Evolutionary conservation across 73 alveolate genomes (phyloP).

Genomic region (Paramecium bursaria): DNA sequence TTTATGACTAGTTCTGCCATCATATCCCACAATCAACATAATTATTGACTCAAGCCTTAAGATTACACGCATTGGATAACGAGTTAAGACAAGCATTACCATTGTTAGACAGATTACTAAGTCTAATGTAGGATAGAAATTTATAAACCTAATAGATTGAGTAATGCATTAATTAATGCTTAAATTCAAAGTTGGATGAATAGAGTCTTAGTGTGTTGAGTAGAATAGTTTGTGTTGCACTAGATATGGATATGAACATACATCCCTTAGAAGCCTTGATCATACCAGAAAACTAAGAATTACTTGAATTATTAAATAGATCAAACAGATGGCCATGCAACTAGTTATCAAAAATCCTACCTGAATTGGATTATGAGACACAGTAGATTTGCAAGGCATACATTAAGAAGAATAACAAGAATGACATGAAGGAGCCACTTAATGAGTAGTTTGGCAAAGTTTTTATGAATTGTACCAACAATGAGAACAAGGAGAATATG

Average conservation of each 20-base stretch:
- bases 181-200: constrained; percentile 6
- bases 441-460: constrained; percentile 49
- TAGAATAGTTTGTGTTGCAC: not conserved
- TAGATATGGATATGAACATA: constrained; percentile 5
- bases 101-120: constrained; percentile 2
- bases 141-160: constrained; percentile 13
- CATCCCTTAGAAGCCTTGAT: not conserved
- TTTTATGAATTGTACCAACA: constrained; percentile 40
- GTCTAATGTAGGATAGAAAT: not conserved
- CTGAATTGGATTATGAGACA: not conserved
- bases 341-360: not conserved
- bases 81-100: not conserved
- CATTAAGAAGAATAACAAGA: constrained; percentile 20
- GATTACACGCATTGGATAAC: constrained; percentile 7
- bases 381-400: not conserved
- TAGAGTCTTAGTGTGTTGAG: not conserved
- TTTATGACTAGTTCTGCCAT: constrained; percentile 37
- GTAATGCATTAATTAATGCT: not conserved
- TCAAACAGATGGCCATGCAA: not conserved
- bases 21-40: constrained; percentile 28
- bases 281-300: not conserved
- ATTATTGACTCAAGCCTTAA: not conserved
- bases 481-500: constrained; percentile 27
- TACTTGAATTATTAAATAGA: not conserved
- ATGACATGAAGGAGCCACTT: constrained; percentile 26